phyloP scores from a whole-genome alignment of 2,329 filamentous ascomycete species.

The Rhynchosporium graminicola region DNA sequence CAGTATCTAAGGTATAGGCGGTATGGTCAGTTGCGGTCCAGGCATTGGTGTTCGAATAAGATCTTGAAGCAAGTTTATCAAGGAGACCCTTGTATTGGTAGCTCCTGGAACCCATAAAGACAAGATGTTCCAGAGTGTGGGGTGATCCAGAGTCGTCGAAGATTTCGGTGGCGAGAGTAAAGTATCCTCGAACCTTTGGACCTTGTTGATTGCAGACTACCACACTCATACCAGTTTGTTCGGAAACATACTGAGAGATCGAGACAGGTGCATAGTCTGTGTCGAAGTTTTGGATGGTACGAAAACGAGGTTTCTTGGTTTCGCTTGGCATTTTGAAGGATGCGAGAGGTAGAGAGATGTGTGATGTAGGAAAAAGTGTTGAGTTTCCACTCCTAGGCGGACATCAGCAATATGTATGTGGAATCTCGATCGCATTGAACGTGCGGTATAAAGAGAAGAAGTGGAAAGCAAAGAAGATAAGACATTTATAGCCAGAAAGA shows the following conservation, averaged over 20 bases:
- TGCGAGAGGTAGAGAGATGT: neutral
- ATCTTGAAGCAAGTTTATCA: slow-evolving; percentile 89
- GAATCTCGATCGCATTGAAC: neutral
- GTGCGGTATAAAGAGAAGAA: neutral
- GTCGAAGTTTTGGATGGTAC: slow-evolving; percentile 80
- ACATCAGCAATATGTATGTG: neutral
- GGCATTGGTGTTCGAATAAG: slow-evolving; percentile 92
- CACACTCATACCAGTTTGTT: slow-evolving; percentile 90
- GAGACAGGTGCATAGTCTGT: slow-evolving; percentile 86
- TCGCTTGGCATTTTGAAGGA: slow-evolving; percentile 55
- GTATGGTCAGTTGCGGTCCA: slow-evolving; percentile 98
- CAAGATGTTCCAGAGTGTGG: slow-evolving; percentile 79
- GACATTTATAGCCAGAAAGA: neutral
- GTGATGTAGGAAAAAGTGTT: too few relatives aligned
- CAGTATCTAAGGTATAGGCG: slow-evolving; percentile 91
- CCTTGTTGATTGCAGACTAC: slow-evolving; percentile 90
- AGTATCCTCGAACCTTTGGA: slow-evolving; percentile 94
- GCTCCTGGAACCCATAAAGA: slow-evolving; percentile 89
- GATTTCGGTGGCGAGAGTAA: slow-evolving; percentile 94
- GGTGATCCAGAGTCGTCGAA: slow-evolving; percentile 95
- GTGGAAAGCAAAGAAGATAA: neutral
- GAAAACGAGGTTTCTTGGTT: slow-evolving; percentile 63
- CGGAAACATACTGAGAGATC: slow-evolving; percentile 95
- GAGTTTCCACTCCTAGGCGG: neutral
- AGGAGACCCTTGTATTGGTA: slow-evolving; percentile 95